Conservation (phyloP, 176 grass and related monocot species). For the Themeda triandra region DNA sequence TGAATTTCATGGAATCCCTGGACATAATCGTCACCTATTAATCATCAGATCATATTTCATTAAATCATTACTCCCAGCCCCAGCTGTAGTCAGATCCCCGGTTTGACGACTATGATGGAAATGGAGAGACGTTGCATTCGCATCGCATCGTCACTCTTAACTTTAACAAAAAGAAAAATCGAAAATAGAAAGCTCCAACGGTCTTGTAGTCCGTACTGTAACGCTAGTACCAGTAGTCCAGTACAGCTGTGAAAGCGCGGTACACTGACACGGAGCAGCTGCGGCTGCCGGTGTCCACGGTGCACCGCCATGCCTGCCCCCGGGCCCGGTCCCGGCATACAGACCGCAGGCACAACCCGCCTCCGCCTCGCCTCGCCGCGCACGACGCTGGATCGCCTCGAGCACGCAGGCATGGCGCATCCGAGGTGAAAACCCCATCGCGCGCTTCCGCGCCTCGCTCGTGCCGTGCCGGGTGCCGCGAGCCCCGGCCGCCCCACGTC, state of each 20-base stretch:
- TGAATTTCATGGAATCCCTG: background rate
- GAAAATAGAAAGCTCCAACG: background rate
- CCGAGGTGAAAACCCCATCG: background rate
- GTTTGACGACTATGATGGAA: background rate
- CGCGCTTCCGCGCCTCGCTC: background rate
- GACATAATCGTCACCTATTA: background rate
- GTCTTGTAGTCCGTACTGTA: background rate
- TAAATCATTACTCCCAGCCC: no score
- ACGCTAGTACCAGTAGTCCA: background rate
- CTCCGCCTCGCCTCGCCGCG: background rate
- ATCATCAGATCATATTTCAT: background rate
- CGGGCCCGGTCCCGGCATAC: no score
- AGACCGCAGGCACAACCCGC: background rate
- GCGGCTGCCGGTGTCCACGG: background rate
- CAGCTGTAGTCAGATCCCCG: background rate
- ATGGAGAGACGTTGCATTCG: background rate
- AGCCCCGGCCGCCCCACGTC: constrained; percentile 18
- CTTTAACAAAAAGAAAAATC: no score
- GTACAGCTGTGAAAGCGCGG: background rate
- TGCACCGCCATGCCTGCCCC: background rate
- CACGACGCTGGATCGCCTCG: background rate
- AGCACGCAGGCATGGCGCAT: background rate
- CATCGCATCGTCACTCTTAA: background rate
- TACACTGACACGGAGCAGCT: constrained; percentile 14
- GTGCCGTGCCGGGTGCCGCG: background rate